A percentile compares a stretch with the other conserved stretches of the same genome.
Evolutionary conservation across 75 land plant species (phyloP).

Genomic region (Pseudotsuga menziesii): DNA sequence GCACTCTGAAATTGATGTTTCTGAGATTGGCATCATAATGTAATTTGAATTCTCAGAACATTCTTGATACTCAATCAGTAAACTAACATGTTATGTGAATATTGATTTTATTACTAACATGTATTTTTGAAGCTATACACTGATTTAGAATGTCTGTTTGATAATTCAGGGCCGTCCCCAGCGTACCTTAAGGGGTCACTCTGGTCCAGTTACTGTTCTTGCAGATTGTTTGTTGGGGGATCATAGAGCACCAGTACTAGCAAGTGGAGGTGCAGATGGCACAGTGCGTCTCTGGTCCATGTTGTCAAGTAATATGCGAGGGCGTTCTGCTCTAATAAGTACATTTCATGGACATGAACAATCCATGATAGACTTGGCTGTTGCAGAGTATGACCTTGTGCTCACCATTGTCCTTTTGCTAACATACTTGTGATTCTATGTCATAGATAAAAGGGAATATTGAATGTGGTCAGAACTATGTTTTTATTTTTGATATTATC

Average conservation of each 20-base stretch:
- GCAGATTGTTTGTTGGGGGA: conserved; percentile 56
- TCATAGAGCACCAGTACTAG: conserved; percentile 35
- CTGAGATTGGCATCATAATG: background rate
- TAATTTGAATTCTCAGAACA: background rate
- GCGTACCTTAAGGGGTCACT: conserved; percentile 63
- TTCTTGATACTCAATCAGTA: background rate
- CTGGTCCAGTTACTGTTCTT: conserved; percentile 50
- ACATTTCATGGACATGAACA: conserved; percentile 65
- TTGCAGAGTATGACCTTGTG: conserved; percentile 60
- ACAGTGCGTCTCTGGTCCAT: conserved; percentile 60
- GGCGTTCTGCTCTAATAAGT: conserved; percentile 36
- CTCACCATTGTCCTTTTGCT: too few relatives aligned
- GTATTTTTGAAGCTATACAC: background rate
- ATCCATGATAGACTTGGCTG: conserved; percentile 40
- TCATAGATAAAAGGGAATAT: too few relatives aligned
- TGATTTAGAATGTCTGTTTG: background rate
- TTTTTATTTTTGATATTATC: too few relatives aligned
- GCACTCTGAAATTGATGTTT: background rate
- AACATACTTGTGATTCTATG: too few relatives aligned
- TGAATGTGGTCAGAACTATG: too few relatives aligned
- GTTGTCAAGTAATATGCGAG: conserved; percentile 42
- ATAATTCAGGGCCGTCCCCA: conserved; percentile 11
- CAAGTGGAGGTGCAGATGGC: conserved; percentile 76
- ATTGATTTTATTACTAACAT: conserved; percentile 6
- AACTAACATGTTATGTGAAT: background rate